These are phyloP conservation scores for Caloboletus inedulis DNA, from an alignment of 1,284 basidiomycete genomes.

Conservation along the genomic window DNA sequence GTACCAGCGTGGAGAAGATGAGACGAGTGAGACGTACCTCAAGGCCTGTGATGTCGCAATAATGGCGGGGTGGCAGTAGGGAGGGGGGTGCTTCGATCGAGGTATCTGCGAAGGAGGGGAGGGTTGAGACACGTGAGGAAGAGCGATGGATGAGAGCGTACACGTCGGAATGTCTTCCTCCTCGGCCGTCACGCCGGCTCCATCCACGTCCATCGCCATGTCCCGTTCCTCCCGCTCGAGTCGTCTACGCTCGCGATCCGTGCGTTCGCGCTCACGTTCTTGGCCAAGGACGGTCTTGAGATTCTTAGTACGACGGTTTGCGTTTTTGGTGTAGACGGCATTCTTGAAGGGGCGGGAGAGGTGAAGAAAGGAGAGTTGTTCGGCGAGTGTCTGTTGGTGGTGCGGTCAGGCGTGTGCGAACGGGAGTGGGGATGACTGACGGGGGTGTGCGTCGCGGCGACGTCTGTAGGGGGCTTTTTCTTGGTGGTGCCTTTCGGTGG, in stretches of 20 bases:
- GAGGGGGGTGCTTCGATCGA: constrained; percentile 87
- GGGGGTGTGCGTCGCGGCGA: constrained; percentile 26
- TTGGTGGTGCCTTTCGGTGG: constrained; percentile 34
- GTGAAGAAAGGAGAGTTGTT: constrained; percentile 68
- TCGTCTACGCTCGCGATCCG: constrained; percentile 58
- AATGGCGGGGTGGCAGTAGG: constrained; percentile 71
- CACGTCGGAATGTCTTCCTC: constrained; percentile 65
- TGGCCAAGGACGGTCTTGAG: constrained; percentile 71
- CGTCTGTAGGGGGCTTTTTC: constrained; percentile 22
- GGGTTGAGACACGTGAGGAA: not conserved
- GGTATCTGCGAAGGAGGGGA: constrained; percentile 54
- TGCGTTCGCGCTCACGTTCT: constrained; percentile 68
- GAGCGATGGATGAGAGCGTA: constrained; percentile 34
- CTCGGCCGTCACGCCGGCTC: constrained; percentile 15
- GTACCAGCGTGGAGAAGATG: not conserved
- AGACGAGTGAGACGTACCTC: constrained; percentile 47
- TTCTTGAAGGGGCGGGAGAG: constrained; percentile 74
- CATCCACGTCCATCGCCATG: constrained; percentile 41
- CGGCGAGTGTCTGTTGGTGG: constrained; percentile 54
- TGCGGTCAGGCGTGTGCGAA: not conserved
- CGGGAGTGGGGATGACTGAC: constrained; percentile 14
- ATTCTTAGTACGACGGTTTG: constrained; percentile 69
- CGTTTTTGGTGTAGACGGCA: constrained; percentile 61
- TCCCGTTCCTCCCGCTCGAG: constrained; percentile 40
- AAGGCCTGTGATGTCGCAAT: constrained; percentile 86